These are phyloP conservation scores for Westerdykella aurantiaca DNA, from an alignment of 2,329 filamentous ascomycete species.

Conservation along the genomic window DNA sequence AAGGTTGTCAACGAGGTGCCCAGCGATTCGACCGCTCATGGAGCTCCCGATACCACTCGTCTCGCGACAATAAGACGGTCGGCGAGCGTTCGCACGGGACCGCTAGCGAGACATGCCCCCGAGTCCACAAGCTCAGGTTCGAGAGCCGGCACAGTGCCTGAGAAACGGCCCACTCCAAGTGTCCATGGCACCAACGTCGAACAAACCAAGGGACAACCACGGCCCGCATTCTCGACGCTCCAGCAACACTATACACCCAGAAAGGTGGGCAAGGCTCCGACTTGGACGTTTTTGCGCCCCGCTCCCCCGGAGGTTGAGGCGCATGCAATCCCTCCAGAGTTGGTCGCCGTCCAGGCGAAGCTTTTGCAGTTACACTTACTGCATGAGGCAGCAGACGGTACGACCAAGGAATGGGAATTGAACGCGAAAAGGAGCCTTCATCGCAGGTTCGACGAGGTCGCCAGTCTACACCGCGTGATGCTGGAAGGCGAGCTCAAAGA, in stretches of 20 bases:
- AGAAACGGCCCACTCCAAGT: neutral
- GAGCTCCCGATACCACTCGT: slow-evolving; percentile 16
- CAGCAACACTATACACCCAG: slow-evolving; percentile 39
- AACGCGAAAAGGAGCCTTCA: slow-evolving; percentile 28
- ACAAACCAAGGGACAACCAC: slow-evolving; percentile 18
- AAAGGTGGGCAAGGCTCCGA: slow-evolving; percentile 32
- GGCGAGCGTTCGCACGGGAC: slow-evolving; percentile 17
- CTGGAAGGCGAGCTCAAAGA: slow-evolving; percentile 32
- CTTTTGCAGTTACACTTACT: slow-evolving; percentile 37
- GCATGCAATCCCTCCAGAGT: slow-evolving; percentile 24
- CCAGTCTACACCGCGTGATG: slow-evolving; percentile 31
- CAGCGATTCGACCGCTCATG: slow-evolving; percentile 7
- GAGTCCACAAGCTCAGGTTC: slow-evolving; percentile 6
- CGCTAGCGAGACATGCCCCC: slow-evolving; percentile 10
- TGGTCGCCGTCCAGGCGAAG: slow-evolving; percentile 31
- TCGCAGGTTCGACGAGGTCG: slow-evolving; percentile 34
- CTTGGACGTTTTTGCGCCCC: slow-evolving; percentile 31
- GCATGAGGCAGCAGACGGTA: slow-evolving; percentile 21
- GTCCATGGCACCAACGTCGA: slow-evolving; percentile 5
- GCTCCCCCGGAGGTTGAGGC: slow-evolving; percentile 13
- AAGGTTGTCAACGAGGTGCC: slow-evolving; percentile 7
- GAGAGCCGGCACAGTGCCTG: slow-evolving; percentile 12
- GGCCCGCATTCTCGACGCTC: slow-evolving; percentile 35
- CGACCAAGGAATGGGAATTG: slow-evolving; percentile 26
- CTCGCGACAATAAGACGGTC: slow-evolving; percentile 23